Evolutionary conservation across 2,329 filamentous ascomycete genomes (phyloP).

Genomic region (Penicillium sp.): DNA sequence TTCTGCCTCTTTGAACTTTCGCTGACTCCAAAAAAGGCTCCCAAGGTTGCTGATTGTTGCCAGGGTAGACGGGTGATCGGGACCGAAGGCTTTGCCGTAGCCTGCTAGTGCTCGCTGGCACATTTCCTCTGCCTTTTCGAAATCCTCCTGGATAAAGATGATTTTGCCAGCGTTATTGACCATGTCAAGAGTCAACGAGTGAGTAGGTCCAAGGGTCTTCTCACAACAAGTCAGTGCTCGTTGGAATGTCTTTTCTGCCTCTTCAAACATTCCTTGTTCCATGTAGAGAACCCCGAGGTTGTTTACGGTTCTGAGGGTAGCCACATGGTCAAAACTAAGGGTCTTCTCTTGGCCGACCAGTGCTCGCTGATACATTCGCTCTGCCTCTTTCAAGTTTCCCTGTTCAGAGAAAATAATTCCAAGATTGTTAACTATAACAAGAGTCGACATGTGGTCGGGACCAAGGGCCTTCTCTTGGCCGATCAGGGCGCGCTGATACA

Average conservation of each 20-base stretch:
- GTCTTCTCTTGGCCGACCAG: not conserved
- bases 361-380: conserved; percentile 21
- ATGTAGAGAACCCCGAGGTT: not conserved
- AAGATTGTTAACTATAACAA: not conserved
- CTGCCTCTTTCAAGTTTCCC: conserved; percentile 17
- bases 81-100: not conserved
- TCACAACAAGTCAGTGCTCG: not conserved
- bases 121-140: not conserved
- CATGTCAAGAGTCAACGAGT: not conserved
- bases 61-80: not conserved
- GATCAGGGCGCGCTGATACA: not conserved
- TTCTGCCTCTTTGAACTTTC: not conserved
- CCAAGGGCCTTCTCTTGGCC: not conserved
- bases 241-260: not conserved
- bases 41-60: not conserved
- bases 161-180: not conserved
- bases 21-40: not conserved
- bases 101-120: not conserved
- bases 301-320: not conserved
- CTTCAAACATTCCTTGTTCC: not conserved
- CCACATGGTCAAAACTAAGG: not conserved
- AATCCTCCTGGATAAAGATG: not conserved
- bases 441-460: not conserved
- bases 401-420: conserved; percentile 4
- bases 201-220: not conserved